Base-by-base conservation (phyloP, 805 yeast species). In the Tetrapisispora phaffii region DNA sequence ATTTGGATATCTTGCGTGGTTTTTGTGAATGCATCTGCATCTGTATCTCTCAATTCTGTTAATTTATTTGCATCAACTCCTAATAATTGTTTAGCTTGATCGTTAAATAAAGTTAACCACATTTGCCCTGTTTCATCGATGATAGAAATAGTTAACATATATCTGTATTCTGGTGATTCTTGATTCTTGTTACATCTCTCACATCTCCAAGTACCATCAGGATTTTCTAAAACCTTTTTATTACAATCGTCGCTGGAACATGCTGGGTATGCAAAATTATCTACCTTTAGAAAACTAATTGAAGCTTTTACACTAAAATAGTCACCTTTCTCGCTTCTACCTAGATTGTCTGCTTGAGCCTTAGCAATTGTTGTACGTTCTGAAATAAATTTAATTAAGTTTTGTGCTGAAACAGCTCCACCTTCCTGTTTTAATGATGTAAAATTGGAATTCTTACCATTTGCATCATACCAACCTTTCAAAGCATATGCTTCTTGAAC, bases 381-480 rank as follows among this genome's bases (percentile, higher is more conserved):
- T 42, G 69, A 64, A 34, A 79, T 71, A 16, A 72, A 60, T 40
- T 68, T 71, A 34, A 66, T 65, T 8, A 67, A 50, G 34, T 59
- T 67, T 13, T 61, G 58, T n/a, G 67, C 53, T n/a, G 42, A 36
- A 19, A 64, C 48, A 19, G 60, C 57, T n/a, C 67, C 64, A 2
- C 67, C 50, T 52, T 81, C 88, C 6, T 68, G 62, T 57, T 77
- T 80, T 59, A 86, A 64, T 10, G 80, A 69, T 53, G 76, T 75
- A 69, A 85, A 88, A 34, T 63, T 66, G 45, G 78, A 79, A 44
- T 70, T 66, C 20, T 73, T 72, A 34, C 96, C 97, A 53, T 76
- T 79, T 34, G 82, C 75, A 58, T 87, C 95, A 58, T 79, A 93
- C 99, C 99, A 93, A 7, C 97, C 97, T 64, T 87, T 86, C 54